Percentiles rank a stretch among this genome's conserved stretches.
These are phyloP conservation scores for Magnolia changhungtana DNA, from an alignment of 164 flowering plant genomes.

Conservation along the genomic window DNA sequence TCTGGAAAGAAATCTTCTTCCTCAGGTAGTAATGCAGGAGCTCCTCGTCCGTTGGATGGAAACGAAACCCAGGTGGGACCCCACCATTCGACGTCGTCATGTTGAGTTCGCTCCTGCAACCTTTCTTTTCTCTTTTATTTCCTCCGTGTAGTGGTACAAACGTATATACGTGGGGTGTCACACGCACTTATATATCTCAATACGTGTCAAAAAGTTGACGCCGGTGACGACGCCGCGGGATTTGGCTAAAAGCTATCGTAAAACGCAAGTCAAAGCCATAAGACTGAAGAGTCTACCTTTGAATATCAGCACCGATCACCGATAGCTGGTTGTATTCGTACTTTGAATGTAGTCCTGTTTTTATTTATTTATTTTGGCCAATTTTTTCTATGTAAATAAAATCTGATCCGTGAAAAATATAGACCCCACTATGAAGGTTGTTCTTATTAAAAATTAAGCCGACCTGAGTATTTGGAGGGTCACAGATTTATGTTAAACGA, in stretches of 20 bases:
- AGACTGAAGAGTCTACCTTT: conserved; percentile 16
- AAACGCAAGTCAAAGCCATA: conserved; percentile 38
- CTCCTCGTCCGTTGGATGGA: conserved; percentile 96
- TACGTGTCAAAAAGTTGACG: conserved; percentile 52
- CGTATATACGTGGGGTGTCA: conserved; percentile 15
- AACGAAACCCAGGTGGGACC: conserved; percentile 93
- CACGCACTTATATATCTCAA: conserved; percentile 22
- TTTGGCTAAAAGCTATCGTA: conserved; percentile 58
- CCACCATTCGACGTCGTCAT: conserved; percentile 63
- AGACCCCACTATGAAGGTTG: too few species aligned
- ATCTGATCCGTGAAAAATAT: too few species aligned
- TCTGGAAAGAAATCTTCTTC: conserved; percentile 79
- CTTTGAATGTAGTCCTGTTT: not conserved
- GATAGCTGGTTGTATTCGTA: not conserved
- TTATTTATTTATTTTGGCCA: too few species aligned
- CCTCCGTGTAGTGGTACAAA: not conserved
- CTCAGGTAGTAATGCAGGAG: conserved; percentile 86
- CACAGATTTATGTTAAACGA: too few species aligned
- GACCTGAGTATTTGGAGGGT: too few species aligned
- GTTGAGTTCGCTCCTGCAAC: not conserved
- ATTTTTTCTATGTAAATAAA: too few species aligned
- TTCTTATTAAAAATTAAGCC: too few species aligned
- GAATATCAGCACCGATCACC: not conserved
- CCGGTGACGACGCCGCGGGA: conserved; percentile 83
- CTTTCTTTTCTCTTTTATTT: too few species aligned